phyloP scores from a whole-genome alignment of 495 filamentous ascomycete genomes.

The Penicillium verhagenii region DNA sequence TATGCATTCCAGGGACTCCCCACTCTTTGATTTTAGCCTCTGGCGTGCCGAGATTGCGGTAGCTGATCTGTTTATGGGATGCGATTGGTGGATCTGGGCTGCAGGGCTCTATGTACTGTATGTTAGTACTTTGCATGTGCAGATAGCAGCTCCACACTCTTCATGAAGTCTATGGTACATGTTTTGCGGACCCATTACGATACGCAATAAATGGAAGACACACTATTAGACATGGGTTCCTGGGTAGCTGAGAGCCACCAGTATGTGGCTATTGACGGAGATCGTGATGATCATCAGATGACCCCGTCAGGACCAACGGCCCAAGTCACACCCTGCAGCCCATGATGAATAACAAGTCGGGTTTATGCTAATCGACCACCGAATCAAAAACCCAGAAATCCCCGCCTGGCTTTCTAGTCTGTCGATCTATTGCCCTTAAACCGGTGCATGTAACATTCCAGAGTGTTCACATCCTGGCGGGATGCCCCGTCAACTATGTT shows the following conservation, averaged over 20 bases:
- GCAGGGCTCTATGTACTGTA: no score
- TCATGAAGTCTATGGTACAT: background rate
- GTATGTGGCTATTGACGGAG: no score
- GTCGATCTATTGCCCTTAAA: background rate
- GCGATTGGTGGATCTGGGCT: background rate
- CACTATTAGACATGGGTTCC: background rate
- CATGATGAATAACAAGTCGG: background rate
- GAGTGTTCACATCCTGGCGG: background rate
- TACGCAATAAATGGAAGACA: no score
- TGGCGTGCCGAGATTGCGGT: background rate
- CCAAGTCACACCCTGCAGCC: background rate
- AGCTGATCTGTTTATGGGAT: background rate
- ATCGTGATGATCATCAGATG: slow-evolving; percentile 9
- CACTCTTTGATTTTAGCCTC: background rate
- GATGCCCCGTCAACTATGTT: background rate
- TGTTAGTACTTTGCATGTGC: no score
- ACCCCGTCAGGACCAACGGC: slow-evolving; percentile 5
- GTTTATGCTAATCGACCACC: background rate
- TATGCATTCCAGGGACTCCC: no score
- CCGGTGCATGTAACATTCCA: slow-evolving; percentile 12
- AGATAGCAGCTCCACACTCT: no score
- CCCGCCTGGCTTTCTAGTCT: background rate
- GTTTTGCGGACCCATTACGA: no score
- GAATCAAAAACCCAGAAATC: background rate
- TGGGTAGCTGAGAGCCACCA: no score